These are phyloP conservation scores for Botrytis cinerea DNA, from an alignment of 2,329 filamentous ascomycete species.

Conservation along the genomic window DNA sequence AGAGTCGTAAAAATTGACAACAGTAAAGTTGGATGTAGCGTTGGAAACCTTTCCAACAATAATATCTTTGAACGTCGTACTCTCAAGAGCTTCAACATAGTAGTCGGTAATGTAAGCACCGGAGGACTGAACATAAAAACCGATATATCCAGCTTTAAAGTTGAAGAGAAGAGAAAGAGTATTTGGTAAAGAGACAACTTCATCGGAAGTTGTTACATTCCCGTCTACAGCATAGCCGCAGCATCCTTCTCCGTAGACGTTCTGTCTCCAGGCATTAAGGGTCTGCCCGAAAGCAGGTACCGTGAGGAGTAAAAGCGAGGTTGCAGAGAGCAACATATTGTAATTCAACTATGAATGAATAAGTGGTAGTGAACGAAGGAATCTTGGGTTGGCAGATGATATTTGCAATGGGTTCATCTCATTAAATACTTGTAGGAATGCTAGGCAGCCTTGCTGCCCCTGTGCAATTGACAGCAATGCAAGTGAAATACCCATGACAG, in stretches of 20 bases:
- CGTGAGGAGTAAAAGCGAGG: background rate
- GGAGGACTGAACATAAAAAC: conserved; percentile 15
- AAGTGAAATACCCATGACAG: background rate
- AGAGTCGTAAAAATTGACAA: conserved; percentile 1
- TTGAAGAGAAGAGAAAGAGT: background rate
- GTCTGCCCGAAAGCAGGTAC: background rate
- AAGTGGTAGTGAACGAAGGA: background rate
- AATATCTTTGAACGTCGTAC: background rate
- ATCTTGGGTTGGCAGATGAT: background rate
- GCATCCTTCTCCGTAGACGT: background rate
- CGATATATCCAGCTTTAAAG: background rate
- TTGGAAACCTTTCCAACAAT: conserved; percentile 10
- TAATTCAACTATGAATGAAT: background rate
- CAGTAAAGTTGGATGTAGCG: conserved; percentile 13
- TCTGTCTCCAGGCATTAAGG: conserved; percentile 1
- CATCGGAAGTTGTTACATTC: background rate
- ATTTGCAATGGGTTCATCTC: background rate
- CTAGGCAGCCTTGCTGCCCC: background rate
- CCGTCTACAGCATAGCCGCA: background rate
- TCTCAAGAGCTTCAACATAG: conserved; percentile 14
- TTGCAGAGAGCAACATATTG: background rate
- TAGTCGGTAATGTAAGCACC: conserved; percentile 14
- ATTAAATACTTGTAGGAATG: background rate
- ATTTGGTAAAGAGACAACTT: background rate
- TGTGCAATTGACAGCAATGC: background rate